Evolutionary conservation across 345 rosid species (phyloP).

Genomic region (Corymbia maculata): DNA sequence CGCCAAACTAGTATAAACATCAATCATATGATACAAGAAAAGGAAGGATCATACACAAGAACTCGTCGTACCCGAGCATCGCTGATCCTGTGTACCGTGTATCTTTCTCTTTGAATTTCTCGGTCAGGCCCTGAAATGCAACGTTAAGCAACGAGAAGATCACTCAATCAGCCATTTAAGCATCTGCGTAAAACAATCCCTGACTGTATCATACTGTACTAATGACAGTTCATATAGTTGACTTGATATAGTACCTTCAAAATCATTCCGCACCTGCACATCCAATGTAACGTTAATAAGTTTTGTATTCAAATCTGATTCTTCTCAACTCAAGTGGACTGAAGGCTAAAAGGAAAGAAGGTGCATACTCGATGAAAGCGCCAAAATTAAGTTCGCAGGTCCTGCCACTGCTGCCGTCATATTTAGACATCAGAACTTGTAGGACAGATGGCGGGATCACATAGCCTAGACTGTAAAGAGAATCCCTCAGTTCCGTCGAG

Average conservation of each 20-base stretch:
- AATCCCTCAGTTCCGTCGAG: conserved; percentile 46
- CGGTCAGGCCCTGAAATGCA: conserved; percentile 50
- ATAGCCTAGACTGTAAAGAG: conserved; percentile 48
- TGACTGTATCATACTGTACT: not conserved
- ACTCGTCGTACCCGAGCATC: conserved; percentile 39
- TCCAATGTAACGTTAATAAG: not conserved
- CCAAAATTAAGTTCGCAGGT: conserved; percentile 44
- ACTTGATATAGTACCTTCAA: conserved; percentile 27
- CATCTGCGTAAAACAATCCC: not conserved
- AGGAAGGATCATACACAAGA: conserved; percentile 54
- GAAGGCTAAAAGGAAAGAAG: not conserved
- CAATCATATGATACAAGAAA: conserved; percentile 45
- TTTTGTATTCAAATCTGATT: not conserved
- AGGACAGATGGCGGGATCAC: conserved; percentile 58
- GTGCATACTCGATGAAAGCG: conserved; percentile 55
- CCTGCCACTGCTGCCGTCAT: conserved; percentile 35
- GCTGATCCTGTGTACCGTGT: conserved; percentile 30
- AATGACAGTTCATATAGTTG: not conserved
- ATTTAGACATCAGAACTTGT: conserved; percentile 37
- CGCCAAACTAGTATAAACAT: not conserved
- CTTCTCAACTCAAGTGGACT: not conserved
- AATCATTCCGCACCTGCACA: conserved; percentile 64
- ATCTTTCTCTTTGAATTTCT: conserved; percentile 69
- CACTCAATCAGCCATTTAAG: not conserved
- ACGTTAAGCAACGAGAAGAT: not conserved